A percentile compares a stretch with the other conserved stretches of the same genome.
phyloP scores from a whole-genome alignment of 257 asterid genomes.

The Verbena officinalis region DNA sequence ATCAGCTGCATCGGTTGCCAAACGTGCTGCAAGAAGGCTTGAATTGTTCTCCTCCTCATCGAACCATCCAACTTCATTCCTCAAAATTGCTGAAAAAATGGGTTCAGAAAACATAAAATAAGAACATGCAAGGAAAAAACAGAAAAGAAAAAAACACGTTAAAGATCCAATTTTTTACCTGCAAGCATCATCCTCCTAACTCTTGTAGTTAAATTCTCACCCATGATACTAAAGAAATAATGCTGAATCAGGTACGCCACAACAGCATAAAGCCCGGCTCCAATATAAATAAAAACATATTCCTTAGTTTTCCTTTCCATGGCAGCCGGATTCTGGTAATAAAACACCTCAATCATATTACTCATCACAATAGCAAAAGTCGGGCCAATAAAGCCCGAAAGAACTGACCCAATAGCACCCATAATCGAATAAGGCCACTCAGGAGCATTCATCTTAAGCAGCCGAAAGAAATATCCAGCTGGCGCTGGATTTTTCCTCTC shows the following conservation, averaged over 20 bases:
- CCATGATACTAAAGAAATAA: conserved; percentile 97
- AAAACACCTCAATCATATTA: conserved; percentile 94
- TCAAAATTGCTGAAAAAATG: conserved; percentile 78
- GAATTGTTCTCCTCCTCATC: conserved; percentile 99
- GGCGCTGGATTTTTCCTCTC: conserved; percentile 89
- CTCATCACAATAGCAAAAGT: conserved; percentile 96
- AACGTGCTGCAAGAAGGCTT: conserved; percentile 84
- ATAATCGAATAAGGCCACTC: conserved; percentile 96
- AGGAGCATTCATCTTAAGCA: conserved; percentile 86
- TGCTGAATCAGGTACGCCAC: conserved; percentile 91
- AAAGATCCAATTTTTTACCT: conserved; percentile 47
- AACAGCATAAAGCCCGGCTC: conserved; percentile 91
- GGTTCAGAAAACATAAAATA: not conserved
- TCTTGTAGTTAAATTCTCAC: conserved; percentile 94
- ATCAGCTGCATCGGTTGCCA: conserved; percentile 94
- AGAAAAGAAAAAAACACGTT: not conserved
- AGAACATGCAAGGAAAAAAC: not conserved
- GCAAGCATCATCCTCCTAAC: conserved; percentile 99
- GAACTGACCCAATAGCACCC: conserved; percentile 96
- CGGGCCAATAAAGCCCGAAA: conserved; percentile 94
- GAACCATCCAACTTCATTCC: conserved; percentile 99
- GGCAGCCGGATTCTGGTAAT: conserved; percentile 65
- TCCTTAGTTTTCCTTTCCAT: conserved; percentile 93
- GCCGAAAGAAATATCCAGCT: conserved; percentile 77
- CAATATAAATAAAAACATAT: conserved; percentile 82